Evolutionary conservation across 2,329 filamentous ascomycete species (phyloP).

Genomic region (Peltaster fructicola): DNA sequence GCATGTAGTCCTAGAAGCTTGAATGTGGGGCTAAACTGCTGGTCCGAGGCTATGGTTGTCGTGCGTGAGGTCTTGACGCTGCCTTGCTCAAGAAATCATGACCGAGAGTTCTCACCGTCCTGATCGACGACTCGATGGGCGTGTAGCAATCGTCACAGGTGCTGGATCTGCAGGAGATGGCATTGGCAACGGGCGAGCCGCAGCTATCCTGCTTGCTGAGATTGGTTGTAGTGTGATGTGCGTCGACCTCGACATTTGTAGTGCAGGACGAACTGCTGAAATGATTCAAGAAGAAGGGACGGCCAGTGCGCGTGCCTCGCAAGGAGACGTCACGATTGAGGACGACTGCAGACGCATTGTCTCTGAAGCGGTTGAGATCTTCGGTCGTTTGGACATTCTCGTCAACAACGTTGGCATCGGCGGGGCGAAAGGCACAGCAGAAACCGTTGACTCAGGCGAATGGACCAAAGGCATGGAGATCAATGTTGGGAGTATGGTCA

Average conservation of each 20-base stretch:
- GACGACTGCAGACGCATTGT: constrained; percentile 31
- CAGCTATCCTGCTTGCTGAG: constrained; percentile 40
- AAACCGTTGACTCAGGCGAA: constrained; percentile 40
- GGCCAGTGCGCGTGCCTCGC: constrained; percentile 26
- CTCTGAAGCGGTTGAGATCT: constrained; percentile 27
- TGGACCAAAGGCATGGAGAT: constrained; percentile 42
- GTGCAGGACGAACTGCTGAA: constrained; percentile 36
- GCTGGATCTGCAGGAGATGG: constrained; percentile 39
- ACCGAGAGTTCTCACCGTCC: constrained; percentile 16
- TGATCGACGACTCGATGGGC: constrained; percentile 23
- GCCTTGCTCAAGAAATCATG: constrained; percentile 12
- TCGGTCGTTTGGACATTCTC: constrained; percentile 43
- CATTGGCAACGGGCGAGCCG: constrained; percentile 42
- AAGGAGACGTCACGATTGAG: constrained; percentile 38
- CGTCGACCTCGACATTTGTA: constrained; percentile 33
- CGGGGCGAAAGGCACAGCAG: constrained; percentile 40
- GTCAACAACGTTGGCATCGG: constrained; percentile 48
- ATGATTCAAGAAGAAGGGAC: constrained; percentile 29
- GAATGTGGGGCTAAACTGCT: no score
- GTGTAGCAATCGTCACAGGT: constrained; percentile 40
- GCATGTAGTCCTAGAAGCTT: no score
- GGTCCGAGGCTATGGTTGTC: no score
- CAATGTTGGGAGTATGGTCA: constrained; percentile 48
- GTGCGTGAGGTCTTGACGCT: no score
- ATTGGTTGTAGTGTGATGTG: constrained; percentile 43